phyloP scores from a whole-genome alignment of 345 rosid genomes.

The Excoecaria agallocha region DNA sequence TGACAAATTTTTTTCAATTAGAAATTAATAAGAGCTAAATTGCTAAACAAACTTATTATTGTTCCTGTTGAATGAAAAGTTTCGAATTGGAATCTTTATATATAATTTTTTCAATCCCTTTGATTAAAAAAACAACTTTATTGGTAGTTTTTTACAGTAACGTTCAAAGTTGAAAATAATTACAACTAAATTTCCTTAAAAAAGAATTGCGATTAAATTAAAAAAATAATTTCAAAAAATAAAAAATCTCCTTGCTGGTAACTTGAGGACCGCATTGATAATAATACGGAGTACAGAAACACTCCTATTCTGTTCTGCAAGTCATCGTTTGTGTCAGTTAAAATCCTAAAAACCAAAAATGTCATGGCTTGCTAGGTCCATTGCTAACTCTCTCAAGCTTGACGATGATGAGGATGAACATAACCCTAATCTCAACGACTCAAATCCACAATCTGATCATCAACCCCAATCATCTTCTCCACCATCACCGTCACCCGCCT shows the following conservation, averaged over 20 bases:
- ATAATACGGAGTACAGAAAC: background rate
- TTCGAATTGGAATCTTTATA: no score
- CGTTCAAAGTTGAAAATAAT: no score
- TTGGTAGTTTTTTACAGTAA: no score
- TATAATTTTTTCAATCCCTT: no score
- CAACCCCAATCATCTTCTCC: slow-evolving; percentile 15
- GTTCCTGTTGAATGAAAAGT: no score
- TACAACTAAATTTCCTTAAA: no score
- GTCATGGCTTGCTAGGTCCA: slow-evolving; percentile 72
- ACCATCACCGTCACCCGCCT: slow-evolving; percentile 22
- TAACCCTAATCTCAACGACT: slow-evolving; percentile 6
- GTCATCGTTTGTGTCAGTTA: slow-evolving; percentile 1
- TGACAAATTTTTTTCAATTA: no score
- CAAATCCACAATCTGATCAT: slow-evolving; percentile 20
- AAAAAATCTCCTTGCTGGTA: background rate
- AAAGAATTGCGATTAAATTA: no score
- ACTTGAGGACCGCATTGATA: background rate
- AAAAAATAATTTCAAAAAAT: no score
- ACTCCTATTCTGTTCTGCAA: background rate
- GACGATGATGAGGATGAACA: slow-evolving; percentile 31
- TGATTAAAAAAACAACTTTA: no score
- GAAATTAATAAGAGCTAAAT: no score
- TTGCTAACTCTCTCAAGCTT: slow-evolving; percentile 56
- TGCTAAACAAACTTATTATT: no score
- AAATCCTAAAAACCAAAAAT: slow-evolving; percentile 22